phyloP scores from a whole-genome alignment of 2,329 filamentous ascomycete genomes.

The Alternaria triticimaculans region DNA sequence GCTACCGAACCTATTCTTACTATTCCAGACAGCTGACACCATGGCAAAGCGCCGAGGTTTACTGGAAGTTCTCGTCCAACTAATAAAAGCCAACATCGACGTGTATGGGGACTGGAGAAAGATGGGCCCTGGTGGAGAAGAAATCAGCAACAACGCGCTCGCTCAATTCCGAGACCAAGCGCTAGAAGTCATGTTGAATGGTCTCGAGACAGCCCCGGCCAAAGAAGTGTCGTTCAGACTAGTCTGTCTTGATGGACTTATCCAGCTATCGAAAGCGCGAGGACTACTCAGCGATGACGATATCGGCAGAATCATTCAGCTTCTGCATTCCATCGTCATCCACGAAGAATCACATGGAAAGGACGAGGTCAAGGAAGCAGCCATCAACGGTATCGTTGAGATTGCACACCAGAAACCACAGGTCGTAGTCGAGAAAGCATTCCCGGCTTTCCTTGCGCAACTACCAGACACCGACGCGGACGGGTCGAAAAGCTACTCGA shows the following conservation, averaged over 20 bases:
- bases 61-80: slow-evolving; percentile 64
- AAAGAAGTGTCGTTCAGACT: slow-evolving; percentile 60
- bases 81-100: slow-evolving; percentile 64
- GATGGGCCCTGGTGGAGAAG: slow-evolving; percentile 46
- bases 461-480: slow-evolving; percentile 65
- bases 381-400: slow-evolving; percentile 64
- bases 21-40: slow-evolving; percentile 67
- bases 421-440: slow-evolving; percentile 68
- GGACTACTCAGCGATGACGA: slow-evolving; percentile 52
- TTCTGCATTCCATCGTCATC: slow-evolving; percentile 67
- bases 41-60: slow-evolving; percentile 68
- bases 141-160: slow-evolving; percentile 46
- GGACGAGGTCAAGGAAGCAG: slow-evolving; percentile 64
- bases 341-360: slow-evolving; percentile 63
- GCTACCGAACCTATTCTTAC: slow-evolving; percentile 63
- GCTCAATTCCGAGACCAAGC: slow-evolving; percentile 50
- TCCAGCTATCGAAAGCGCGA: slow-evolving; percentile 52
- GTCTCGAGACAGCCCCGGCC: slow-evolving; percentile 52
- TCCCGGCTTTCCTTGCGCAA: slow-evolving; percentile 70
- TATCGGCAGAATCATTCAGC: slow-evolving; percentile 61
- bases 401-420: slow-evolving; percentile 68
- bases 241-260: slow-evolving; percentile 53
- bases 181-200: slow-evolving; percentile 52
- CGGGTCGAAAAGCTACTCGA: slow-evolving; percentile 56
- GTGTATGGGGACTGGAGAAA: slow-evolving; percentile 64